A percentile compares a stretch with the other conserved stretches of the same genome.
These are phyloP conservation scores for Mycena galopus DNA, from an alignment of 768 basidiomycete genomes.

Conservation along the genomic window DNA sequence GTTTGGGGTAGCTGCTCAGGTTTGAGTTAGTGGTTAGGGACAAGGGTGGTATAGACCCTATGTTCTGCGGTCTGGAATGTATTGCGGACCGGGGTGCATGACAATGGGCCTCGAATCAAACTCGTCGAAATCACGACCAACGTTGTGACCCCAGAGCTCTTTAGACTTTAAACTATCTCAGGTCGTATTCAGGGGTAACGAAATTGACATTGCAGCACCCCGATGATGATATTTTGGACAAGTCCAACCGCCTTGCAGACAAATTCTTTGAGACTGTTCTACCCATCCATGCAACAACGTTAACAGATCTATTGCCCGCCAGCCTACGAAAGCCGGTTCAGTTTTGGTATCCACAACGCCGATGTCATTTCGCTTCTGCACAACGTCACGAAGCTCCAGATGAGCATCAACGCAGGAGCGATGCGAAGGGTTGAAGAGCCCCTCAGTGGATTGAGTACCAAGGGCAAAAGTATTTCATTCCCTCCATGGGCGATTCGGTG, in stretches of 20 bases:
- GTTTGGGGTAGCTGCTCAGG: too few relatives aligned
- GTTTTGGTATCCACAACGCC: neutral
- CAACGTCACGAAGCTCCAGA: neutral
- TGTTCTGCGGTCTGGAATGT: neutral
- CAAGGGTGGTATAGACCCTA: too few relatives aligned
- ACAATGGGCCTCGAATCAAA: too few relatives aligned
- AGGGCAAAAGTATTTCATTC: neutral
- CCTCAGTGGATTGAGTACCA: too few relatives aligned
- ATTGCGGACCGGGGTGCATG: neutral
- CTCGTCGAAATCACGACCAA: neutral
- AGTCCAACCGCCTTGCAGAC: neutral
- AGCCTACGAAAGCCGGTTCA: neutral
- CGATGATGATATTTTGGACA: neutral
- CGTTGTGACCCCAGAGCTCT: neutral
- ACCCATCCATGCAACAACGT: neutral
- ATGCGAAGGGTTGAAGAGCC: neutral
- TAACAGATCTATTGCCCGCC: neutral
- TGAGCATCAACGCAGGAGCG: neutral
- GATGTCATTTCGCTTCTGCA: neutral
- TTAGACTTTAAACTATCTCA: neutral
- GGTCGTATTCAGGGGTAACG: constrained; percentile 2
- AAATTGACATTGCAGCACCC: neutral
- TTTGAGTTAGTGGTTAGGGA: too few relatives aligned
- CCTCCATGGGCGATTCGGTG: neutral
- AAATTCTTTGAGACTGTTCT: neutral